These are phyloP conservation scores for Tarenaya hassleriana DNA, from an alignment of 345 rosid species.

Conservation along the genomic window DNA sequence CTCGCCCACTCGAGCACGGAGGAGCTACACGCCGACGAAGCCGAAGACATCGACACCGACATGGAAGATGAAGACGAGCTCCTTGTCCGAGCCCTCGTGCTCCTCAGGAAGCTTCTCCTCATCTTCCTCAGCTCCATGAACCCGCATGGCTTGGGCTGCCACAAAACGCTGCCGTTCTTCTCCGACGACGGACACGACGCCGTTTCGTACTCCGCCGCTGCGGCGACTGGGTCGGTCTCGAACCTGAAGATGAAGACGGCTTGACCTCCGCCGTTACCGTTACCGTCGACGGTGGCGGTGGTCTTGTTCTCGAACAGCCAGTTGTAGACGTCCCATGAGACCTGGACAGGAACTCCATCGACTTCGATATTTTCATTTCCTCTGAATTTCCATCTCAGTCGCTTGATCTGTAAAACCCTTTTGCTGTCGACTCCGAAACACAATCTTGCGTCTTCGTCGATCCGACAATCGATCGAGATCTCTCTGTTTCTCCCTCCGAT, in stretches of 20 bases:
- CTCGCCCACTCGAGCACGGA: constrained; percentile 97
- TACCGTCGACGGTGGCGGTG: background rate
- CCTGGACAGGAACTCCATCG: constrained; percentile 60
- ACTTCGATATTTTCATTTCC: constrained; percentile 78
- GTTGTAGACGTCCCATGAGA: constrained; percentile 94
- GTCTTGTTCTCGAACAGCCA: constrained; percentile 63
- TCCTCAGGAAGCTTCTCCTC: constrained; percentile 61
- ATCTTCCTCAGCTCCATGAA: constrained; percentile 64
- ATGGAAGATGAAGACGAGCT: constrained; percentile 43
- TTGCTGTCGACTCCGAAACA: constrained; percentile 49
- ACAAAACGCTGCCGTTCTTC: constrained; percentile 24
- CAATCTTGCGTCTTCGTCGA: constrained; percentile 54
- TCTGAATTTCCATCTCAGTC: constrained; percentile 86
- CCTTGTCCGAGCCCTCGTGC: constrained; percentile 50
- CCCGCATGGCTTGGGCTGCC: constrained; percentile 35
- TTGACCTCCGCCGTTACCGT: constrained; percentile 29
- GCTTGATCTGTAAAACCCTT: constrained; percentile 60
- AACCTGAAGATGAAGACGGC: constrained; percentile 85
- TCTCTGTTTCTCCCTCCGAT: constrained; percentile 68
- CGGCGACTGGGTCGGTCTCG: constrained; percentile 31
- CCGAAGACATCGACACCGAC: constrained; percentile 80
- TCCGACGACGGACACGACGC: constrained; percentile 8
- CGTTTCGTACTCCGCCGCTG: constrained; percentile 11
- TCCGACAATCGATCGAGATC: constrained; percentile 60
- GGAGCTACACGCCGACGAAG: constrained; percentile 69